Base-by-base conservation (phyloP, 1,139 yeast genomes). In the Yarrowia galli region DNA sequence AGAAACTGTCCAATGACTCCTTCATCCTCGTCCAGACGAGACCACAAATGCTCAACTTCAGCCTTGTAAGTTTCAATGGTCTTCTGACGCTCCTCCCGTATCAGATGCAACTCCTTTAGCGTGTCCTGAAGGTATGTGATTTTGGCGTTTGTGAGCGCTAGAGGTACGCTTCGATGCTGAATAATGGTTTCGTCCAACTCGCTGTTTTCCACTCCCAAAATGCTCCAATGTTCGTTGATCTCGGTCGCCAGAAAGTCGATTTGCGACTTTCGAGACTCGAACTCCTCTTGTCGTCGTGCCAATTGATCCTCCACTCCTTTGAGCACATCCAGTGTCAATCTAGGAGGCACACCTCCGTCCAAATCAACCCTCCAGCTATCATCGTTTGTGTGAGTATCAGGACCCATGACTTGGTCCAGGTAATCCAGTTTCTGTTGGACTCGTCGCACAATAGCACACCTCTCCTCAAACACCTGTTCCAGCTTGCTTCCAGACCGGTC, bases 141-240 rank as follows among this genome's bases (percentile, higher is more conserved):
- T 16, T 43, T 42, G 6, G 51, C 49, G 16, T 16, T 25, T 2
- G 49, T 43, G 16, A 58, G 42, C 6, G 40, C 51, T 6, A 58
- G 42, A 4, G 64, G 64, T 10, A 58, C 64, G 18, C 51, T 43
- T 42, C 64, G 13, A 9, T 58, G 51, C 16, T 58, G 49, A 15
- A 58, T 58, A 10, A 58, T 58, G 10, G 64, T 58, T 15, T 58
- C 64, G 42, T 58, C 64, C 32, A 58, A 10, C 9, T 58, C 64
- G 18, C 28, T 43, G 32, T 56, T 56, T 18, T 56, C 63, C 38
- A 58, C 64, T 2, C 64, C 64, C 20, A 58, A 15, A 32, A 58
- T 15, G 8, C 28, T 42, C 64, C 64, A 58, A 22, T 58, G 64
- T 7, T 58, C 64, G 42, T 42, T 58, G 38, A 58, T 58, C 5